Evolutionary conservation across 192 early-diverging fungal species (phyloP).

Genomic region (Umbelopsis sp.): DNA sequence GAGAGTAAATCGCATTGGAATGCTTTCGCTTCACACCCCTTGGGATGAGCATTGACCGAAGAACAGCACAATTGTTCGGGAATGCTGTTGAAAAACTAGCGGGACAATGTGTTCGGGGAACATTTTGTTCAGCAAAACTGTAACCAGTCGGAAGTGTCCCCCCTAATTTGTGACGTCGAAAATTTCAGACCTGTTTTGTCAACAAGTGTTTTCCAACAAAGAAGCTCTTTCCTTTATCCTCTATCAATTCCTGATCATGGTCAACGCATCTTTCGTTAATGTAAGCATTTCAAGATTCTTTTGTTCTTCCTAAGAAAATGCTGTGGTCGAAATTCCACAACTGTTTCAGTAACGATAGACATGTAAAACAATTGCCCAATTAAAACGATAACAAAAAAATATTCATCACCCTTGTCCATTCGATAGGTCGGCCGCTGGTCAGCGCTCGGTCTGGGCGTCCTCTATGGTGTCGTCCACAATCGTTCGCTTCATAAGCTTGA

Average conservation of each 20-base stretch:
- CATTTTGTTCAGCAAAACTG: background rate
- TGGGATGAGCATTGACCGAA: background rate
- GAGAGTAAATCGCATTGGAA: conserved; percentile 6
- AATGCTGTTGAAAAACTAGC: background rate
- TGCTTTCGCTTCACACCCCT: conserved; percentile 7
- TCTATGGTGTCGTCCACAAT: conserved; percentile 60
- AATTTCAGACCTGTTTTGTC: conserved; percentile 14
- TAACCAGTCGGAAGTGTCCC: background rate
- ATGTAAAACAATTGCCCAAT: background rate
- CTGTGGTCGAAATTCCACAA: background rate
- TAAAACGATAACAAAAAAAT: conserved; percentile 11
- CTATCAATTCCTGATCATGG: conserved; percentile 18
- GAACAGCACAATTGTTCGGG: background rate
- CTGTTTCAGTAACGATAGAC: background rate
- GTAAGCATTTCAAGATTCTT: background rate
- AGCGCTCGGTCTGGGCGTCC: conserved; percentile 54
- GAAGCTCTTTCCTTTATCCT: conserved; percentile 12
- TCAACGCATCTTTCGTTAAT: conserved; percentile 19
- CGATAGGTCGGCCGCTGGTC: conserved; percentile 61
- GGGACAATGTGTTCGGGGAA: background rate
- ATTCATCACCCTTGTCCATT: background rate
- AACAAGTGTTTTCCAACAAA: conserved; percentile 14
- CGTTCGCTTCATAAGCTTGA: conserved; percentile 46
- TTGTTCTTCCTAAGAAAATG: background rate
- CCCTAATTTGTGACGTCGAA: conserved; percentile 15